Base-by-base conservation (phyloP, 768 basidiomycete genomes). In the Russula sp. region DNA sequence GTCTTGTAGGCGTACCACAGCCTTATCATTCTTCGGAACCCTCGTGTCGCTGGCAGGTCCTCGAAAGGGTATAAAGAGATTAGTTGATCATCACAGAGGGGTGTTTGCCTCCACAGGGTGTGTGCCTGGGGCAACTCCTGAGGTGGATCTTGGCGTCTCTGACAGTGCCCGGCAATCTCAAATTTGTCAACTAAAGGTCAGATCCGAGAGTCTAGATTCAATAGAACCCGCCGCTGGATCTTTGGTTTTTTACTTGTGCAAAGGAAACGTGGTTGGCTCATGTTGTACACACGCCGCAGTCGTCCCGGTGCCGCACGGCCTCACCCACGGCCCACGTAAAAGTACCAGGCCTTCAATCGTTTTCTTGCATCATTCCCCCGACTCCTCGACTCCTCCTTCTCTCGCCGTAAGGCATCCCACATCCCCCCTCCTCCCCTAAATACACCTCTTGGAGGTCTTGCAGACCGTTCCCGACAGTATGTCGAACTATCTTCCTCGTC, bases 401-500 rank as follows among this genome's bases (percentile, higher is more conserved):
- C 40, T 65, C 64, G 54, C 67, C 62, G 67, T 61, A 65, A 36
- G 59, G 59, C 53, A 22, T 46, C 52, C 59, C 57, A 40, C 51
- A 55, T 51, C 60, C 26, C 24, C 59, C 34, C 36, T 22, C 26
- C 46, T 50, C 53, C 18, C 28, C 57, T 42, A 38, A 59, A 60
- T 48, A 42, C 52, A 48, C 61, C 61, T 42, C 67, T 63, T 56
- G 54, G 46, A 61, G 65, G 58, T 67, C 42, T 48, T 40, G 14
- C 40, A 53, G 62, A 58, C 32, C 32, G 50, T 68, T 63, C 69
- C 51, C 66, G 73, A 71, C 70, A 69, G 69, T 62, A 69, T 68
- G 66, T 71, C 75, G 42, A 73, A 72, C 63, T 69, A 74, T 56
- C 69, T 77, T 51, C 68, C 72, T 67, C 75, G 53, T 77, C 81